Evolutionary conservation across 1,284 basidiomycete genomes (phyloP).

Genomic region (Laetiporus sulphureus): DNA sequence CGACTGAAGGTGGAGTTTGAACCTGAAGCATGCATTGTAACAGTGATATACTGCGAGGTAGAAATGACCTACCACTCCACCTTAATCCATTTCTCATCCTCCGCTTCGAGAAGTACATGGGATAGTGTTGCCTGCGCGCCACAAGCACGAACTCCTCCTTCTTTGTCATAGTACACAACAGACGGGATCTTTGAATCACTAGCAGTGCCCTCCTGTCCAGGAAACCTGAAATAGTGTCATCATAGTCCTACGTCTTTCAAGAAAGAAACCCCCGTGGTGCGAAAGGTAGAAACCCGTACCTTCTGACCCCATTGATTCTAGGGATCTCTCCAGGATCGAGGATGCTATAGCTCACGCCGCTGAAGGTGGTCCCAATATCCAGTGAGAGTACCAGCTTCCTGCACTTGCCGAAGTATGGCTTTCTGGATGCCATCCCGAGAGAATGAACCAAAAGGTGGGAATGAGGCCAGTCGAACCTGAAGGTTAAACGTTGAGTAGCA

Average conservation of each 20-base stretch:
- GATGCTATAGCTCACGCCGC: slow-evolving; percentile 40
- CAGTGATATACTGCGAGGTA: neutral
- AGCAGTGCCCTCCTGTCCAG: slow-evolving; percentile 32
- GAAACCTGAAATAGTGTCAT: slow-evolving; percentile 35
- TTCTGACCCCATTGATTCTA: slow-evolving; percentile 36
- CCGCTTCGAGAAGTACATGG: slow-evolving; percentile 33
- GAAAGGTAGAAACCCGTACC: too few species aligned
- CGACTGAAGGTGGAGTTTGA: slow-evolving; percentile 45
- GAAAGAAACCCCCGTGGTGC: too few species aligned
- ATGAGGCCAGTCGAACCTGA: too few species aligned
- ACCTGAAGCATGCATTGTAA: slow-evolving; percentile 30
- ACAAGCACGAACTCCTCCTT: slow-evolving; percentile 36
- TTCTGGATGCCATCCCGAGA: too few species aligned
- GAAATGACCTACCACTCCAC: slow-evolving; percentile 38
- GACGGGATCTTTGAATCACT: slow-evolving; percentile 50
- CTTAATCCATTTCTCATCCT: slow-evolving; percentile 40
- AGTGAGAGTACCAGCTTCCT: slow-evolving; percentile 36
- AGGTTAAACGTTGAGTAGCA: too few species aligned
- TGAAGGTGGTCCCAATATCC: slow-evolving; percentile 47
- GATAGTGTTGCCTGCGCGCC: slow-evolving; percentile 47
- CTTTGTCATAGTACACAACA: slow-evolving; percentile 43
- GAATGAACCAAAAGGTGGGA: too few species aligned
- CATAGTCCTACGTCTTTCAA: too few species aligned
- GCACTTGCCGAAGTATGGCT: neutral
- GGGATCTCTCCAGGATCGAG: slow-evolving; percentile 41